Evolutionary conservation across 1,139 yeast species (phyloP).

Genomic region (Zygoascus meyerae): DNA sequence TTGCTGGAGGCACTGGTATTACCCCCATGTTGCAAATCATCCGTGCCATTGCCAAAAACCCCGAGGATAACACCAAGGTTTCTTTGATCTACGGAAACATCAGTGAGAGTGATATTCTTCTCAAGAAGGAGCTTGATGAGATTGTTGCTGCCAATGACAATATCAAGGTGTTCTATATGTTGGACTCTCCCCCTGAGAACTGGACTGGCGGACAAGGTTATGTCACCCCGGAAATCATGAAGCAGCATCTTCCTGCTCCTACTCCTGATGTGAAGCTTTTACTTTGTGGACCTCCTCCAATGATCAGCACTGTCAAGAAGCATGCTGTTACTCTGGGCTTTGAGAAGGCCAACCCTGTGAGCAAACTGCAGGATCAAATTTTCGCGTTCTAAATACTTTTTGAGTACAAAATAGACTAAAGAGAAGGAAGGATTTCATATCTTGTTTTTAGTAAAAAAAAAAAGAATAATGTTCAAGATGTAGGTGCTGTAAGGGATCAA

Average conservation of each 20-base stretch:
- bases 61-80: constrained; percentile 64
- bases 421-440: too few relatives aligned
- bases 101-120: constrained; percentile 56
- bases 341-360: constrained; percentile 82
- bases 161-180: constrained; percentile 66
- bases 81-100: constrained; percentile 67
- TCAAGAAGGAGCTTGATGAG: constrained; percentile 39
- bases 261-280: constrained; percentile 63
- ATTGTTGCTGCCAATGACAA: constrained; percentile 61
- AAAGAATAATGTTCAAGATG: too few relatives aligned
- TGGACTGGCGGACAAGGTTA: constrained; percentile 85
- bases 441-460: too few relatives aligned
- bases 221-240: constrained; percentile 71
- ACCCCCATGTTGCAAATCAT: constrained; percentile 92
- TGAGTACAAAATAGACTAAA: too few relatives aligned
- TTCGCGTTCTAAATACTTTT: constrained; percentile 56
- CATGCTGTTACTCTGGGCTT: constrained; percentile 73
- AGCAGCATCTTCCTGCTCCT: constrained; percentile 60
- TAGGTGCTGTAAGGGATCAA: too few relatives aligned
- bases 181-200: constrained; percentile 65
- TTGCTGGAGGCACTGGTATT: constrained; percentile 95
- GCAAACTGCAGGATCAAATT: constrained; percentile 89
- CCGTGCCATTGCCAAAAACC: constrained; percentile 67
- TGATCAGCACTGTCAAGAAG: constrained; percentile 75
- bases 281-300: constrained; percentile 93